A percentile compares a stretch with the other conserved stretches of the same genome.
Conservation (phyloP, 352 stramenopile species). For the Phytopythium cucurbitacearum region DNA sequence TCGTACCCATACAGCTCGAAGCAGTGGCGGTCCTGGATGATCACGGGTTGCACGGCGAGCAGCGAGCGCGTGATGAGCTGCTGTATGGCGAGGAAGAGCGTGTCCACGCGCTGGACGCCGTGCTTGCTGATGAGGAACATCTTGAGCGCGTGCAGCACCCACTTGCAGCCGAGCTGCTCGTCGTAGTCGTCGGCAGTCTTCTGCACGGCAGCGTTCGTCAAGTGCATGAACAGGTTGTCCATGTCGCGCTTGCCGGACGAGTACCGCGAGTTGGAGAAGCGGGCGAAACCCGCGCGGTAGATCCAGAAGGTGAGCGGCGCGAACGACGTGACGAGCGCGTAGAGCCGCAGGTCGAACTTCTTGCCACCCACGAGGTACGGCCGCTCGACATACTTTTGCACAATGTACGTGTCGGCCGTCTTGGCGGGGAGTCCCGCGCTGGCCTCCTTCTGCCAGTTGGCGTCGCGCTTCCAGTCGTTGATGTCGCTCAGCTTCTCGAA, state of each 20-base stretch:
- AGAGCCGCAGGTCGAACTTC: slow-evolving; percentile 94
- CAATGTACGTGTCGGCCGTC: slow-evolving; percentile 89
- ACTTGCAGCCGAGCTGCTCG: slow-evolving; percentile 79
- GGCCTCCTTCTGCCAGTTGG: slow-evolving; percentile 30
- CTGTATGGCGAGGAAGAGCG: slow-evolving; percentile 90
- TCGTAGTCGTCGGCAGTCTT: slow-evolving; percentile 94
- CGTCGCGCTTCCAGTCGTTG: slow-evolving; percentile 91
- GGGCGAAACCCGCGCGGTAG: slow-evolving; percentile 88
- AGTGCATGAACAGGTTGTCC: slow-evolving; percentile 90
- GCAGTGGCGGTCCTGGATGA: slow-evolving; percentile 95
- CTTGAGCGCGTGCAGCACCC: slow-evolving; percentile 89
- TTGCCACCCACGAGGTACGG: slow-evolving; percentile 93
- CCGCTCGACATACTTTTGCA: slow-evolving; percentile 93
- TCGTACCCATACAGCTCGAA: slow-evolving; percentile 96
- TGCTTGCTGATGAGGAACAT: slow-evolving; percentile 90
- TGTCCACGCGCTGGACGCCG: slow-evolving; percentile 69
- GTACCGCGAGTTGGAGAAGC: slow-evolving; percentile 91
- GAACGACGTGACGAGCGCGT: slow-evolving; percentile 86
- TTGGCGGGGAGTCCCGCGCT: not conserved
- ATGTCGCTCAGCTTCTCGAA: slow-evolving; percentile 93
- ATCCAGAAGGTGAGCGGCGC: slow-evolving; percentile 90
- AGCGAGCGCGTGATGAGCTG: slow-evolving; percentile 85
- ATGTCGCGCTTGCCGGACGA: slow-evolving; percentile 87
- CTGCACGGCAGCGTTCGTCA: slow-evolving; percentile 94
- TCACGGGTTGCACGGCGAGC: slow-evolving; percentile 88